A percentile compares a stretch with the other conserved stretches of the same genome.
Conservation (phyloP, 23 red algal species). For the Gracilaria domingensis region DNA sequence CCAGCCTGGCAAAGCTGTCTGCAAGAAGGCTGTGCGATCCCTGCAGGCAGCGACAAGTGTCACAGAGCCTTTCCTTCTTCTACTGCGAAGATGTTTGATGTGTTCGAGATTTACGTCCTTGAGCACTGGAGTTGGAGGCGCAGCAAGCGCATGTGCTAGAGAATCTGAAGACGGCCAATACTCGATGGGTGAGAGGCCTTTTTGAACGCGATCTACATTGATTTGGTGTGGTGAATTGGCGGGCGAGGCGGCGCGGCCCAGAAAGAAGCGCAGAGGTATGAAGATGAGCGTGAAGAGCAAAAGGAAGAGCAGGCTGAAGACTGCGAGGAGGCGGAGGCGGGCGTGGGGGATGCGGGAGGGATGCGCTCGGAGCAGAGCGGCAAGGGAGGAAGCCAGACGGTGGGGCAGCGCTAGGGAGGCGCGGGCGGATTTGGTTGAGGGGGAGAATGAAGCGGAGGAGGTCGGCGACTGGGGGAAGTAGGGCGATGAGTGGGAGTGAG, state of each 20-base stretch:
- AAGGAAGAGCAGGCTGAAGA: conserved; percentile 47
- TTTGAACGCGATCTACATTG: conserved; percentile 55
- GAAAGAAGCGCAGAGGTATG: conserved; percentile 38
- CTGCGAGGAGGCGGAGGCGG: conserved; percentile 11
- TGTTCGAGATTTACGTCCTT: conserved; percentile 7
- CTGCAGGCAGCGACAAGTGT: conserved; percentile 62
- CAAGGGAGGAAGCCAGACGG: conserved; percentile 34
- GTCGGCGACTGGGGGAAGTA: conserved; percentile 17
- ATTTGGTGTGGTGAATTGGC: neutral
- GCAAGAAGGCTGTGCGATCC: conserved; percentile 71
- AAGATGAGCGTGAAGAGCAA: conserved; percentile 46
- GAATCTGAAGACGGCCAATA: conserved; percentile 55
- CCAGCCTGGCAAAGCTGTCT: conserved; percentile 68
- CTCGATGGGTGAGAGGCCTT: conserved; percentile 20
- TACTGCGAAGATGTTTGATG: conserved; percentile 32
- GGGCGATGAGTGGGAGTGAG: conserved; percentile 40
- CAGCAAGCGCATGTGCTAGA: conserved; percentile 16
- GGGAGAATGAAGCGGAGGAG: conserved; percentile 17
- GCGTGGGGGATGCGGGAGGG: conserved; percentile 9
- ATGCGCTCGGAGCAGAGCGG: conserved; percentile 5
- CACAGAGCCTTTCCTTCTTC: conserved; percentile 34
- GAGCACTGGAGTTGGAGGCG: conserved; percentile 34
- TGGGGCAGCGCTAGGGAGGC: conserved; percentile 5
- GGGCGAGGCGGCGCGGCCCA: conserved; percentile 13
- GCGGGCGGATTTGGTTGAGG: conserved; percentile 7